phyloP scores from a whole-genome alignment of 2,329 filamentous ascomycete genomes.

The Neoarthrinium moseri region DNA sequence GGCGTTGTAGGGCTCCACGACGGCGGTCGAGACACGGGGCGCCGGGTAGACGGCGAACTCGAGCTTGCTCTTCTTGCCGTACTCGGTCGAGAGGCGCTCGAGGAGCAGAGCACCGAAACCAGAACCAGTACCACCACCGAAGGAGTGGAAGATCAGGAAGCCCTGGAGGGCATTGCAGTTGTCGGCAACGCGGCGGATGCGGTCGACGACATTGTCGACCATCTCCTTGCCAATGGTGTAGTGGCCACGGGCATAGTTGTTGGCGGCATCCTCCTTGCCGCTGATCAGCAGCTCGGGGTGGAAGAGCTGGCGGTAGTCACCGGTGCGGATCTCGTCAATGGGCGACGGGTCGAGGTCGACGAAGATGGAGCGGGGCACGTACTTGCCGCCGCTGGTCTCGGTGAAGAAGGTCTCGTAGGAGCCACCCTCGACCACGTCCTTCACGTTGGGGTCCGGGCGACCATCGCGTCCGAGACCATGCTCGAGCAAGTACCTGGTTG shows the following conservation, averaged over 20 bases:
- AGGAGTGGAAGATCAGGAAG: slow-evolving; percentile 74
- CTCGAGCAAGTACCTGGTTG: slow-evolving; percentile 66
- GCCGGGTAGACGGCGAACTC: slow-evolving; percentile 73
- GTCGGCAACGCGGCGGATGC: slow-evolving; percentile 68
- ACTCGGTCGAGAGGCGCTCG: slow-evolving; percentile 71
- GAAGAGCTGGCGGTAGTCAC: slow-evolving; percentile 66
- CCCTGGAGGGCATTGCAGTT: slow-evolving; percentile 73
- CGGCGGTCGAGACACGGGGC: slow-evolving; percentile 66
- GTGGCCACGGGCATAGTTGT: slow-evolving; percentile 76
- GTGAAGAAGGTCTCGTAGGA: slow-evolving; percentile 74
- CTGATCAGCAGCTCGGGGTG: slow-evolving; percentile 71
- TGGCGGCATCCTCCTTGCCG: slow-evolving; percentile 75
- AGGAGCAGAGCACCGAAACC: slow-evolving; percentile 71
- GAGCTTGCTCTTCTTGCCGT: slow-evolving; percentile 76
- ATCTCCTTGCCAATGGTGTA: slow-evolving; percentile 78
- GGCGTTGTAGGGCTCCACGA: slow-evolving; percentile 74
- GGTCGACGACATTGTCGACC: slow-evolving; percentile 69
- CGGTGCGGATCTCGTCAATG: slow-evolving; percentile 72
- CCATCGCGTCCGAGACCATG: slow-evolving; percentile 67
- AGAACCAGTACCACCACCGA: slow-evolving; percentile 70
- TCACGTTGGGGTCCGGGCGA: slow-evolving; percentile 59
- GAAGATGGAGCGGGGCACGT: slow-evolving; percentile 71
- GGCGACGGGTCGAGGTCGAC: slow-evolving; percentile 72
- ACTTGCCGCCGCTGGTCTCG: slow-evolving; percentile 69
- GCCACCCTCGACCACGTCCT: slow-evolving; percentile 59